Evolutionary conservation across 1,284 basidiomycete species (phyloP).

Genomic region (Sanghuangporus baumii): DNA sequence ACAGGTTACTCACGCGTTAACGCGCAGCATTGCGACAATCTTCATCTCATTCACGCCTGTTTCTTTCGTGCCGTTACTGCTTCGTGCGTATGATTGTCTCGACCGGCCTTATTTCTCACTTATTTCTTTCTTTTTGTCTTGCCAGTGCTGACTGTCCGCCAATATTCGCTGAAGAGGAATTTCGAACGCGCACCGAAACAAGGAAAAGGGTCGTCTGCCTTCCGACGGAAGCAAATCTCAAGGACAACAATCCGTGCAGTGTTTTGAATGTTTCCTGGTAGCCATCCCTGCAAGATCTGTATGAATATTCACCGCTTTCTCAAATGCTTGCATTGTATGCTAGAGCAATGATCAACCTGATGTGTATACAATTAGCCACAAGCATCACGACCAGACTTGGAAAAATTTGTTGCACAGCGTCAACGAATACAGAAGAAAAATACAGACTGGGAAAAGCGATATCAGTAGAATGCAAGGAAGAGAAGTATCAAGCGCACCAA

Average conservation of each 20-base stretch:
- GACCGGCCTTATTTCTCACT: background rate
- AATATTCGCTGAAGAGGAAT: constrained; percentile 12
- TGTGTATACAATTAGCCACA: too few species aligned
- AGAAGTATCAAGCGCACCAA: background rate
- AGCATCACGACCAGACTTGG: too few species aligned
- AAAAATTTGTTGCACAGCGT: too few species aligned
- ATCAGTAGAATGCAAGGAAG: background rate
- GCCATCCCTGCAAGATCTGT: too few species aligned
- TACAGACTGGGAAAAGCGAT: too few species aligned
- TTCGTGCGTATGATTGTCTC: background rate
- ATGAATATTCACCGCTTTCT: too few species aligned
- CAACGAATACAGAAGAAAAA: too few species aligned
- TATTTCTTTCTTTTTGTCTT: background rate
- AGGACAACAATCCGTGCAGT: too few species aligned
- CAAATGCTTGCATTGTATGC: too few species aligned
- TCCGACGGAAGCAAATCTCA: too few species aligned
- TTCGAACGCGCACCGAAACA: constrained; percentile 4
- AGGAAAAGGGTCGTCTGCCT: background rate
- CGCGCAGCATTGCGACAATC: constrained; percentile 16
- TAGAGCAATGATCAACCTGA: too few species aligned
- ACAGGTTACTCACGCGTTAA: constrained; percentile 16
- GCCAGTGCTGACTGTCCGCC: constrained; percentile 10
- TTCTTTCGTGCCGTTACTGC: constrained; percentile 11
- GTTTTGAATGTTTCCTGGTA: too few species aligned
- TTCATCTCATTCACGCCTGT: constrained; percentile 14